Evolutionary conservation across 2,329 filamentous ascomycete genomes (phyloP).

Genomic region (Exophiala spinifera): DNA sequence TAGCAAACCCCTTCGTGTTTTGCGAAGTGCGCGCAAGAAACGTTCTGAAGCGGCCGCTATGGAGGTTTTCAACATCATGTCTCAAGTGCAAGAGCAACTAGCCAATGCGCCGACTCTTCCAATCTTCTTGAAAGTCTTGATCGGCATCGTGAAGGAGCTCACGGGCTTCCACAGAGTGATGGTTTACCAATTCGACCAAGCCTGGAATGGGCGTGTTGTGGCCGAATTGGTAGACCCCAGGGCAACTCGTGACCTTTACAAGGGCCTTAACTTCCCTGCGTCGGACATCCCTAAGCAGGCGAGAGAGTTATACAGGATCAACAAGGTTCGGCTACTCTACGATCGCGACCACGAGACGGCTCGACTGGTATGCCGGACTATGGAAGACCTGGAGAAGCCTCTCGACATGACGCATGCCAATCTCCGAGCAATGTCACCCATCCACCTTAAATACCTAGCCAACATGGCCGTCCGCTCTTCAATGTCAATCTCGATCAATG

Average conservation of each 20-base stretch:
- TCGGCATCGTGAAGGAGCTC: constrained; percentile 82
- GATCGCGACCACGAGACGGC: constrained; percentile 78
- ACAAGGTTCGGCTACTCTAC: constrained; percentile 84
- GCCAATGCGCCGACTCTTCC: constrained; percentile 68
- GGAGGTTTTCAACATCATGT: constrained; percentile 89
- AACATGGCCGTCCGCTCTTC: constrained; percentile 92
- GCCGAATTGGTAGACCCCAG: constrained; percentile 80
- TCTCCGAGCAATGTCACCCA: constrained; percentile 83
- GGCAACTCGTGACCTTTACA: constrained; percentile 78
- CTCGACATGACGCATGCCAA: constrained; percentile 83
- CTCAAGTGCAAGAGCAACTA: constrained; percentile 85
- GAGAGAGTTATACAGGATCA: constrained; percentile 83
- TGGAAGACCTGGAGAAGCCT: constrained; percentile 69
- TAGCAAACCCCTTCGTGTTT: constrained; percentile 73
- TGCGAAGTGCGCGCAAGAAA: constrained; percentile 71
- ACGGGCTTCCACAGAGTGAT: constrained; percentile 90
- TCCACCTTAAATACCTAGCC: constrained; percentile 79
- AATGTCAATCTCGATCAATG: constrained; percentile 91
- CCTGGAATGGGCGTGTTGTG: constrained; percentile 81
- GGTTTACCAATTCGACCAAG: constrained; percentile 84
- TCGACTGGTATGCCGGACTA: constrained; percentile 73
- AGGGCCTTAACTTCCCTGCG: constrained; percentile 83
- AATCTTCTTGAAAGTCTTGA: constrained; percentile 72
- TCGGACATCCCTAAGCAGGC: constrained; percentile 83
- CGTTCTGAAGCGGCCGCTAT: constrained; percentile 83